Base-by-base conservation (phyloP, 2,329 filamentous ascomycete species). In the Alternaria arbusti region DNA sequence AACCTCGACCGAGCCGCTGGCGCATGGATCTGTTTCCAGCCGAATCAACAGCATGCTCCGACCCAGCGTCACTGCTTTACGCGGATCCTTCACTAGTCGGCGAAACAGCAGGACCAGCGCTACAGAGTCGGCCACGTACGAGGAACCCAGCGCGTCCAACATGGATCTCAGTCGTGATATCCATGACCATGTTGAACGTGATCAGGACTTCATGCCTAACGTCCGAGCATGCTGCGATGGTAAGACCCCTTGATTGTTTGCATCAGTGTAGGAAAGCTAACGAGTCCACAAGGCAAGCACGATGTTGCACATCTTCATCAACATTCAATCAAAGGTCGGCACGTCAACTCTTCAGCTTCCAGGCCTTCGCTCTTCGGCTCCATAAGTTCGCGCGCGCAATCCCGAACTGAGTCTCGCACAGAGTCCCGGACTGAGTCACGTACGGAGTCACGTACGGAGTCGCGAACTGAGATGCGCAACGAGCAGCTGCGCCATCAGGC, bases 151-250 rank as follows among this genome's bases (percentile, higher is more conserved):
- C 72, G 91, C 95, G 76, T 80, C 79, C 73, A 92, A 92, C 4
- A 93, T 97, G 79, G 93, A 97, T 76, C 79, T 97, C n/a, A 68
- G 71, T 61, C 86, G 93, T 60, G 87, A 90, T 67, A 89, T 94
- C 67, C 92, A 95, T 72, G 92, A 95, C 81, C 86, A 81, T 52
- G 90, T 94, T 76, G 91, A 95, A 73, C 85, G 89, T 57, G 91
- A 94, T 70, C 85, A 90, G 25, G 92, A 94, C 76, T 87, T 90
- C 66, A 85, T 98, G 73, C 95, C 98, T 85, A 97, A 99, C 79
- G 96, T 99, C 68, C 87, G 96, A 77, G 94, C 95, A 63, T 99
- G 96, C 83, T 99, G 96, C 81, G 96, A 98, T 87, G 96, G 94
- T 95, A 86, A 87, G 90, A 84, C 8, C 56, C 12, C 22, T 17